Base-by-base conservation (phyloP, 176 grass and related monocot species). In the Oryza meyeriana region DNA sequence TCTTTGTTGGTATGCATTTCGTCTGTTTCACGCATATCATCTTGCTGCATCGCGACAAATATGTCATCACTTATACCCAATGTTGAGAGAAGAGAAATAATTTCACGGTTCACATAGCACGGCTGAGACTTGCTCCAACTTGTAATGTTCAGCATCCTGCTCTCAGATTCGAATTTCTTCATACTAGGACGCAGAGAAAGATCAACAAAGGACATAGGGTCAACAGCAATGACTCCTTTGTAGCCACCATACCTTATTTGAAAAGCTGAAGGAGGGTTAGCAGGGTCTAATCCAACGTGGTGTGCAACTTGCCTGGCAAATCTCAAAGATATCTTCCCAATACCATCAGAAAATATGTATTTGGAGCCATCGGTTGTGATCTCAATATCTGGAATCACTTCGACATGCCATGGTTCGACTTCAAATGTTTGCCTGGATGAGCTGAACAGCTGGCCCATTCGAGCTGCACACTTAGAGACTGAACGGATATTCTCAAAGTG, bases 361-460 rank as follows among this genome's bases (percentile, higher is more conserved):
- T 85, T 91, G 69, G 35, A 86, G 62, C 93, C 90, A 69, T 93
- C 88, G 58, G 84, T 88, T 79, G 81, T 90, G 55, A 91, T 81
- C 88, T 93, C 93, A 66, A 98, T 85, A 93, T 98, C 96, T 78
- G 93, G 85, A 69, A 98, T 91, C 61, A 82, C 85, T 81, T 91
- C 68, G 5, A 91, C 79, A 47, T 98, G 83, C 25, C 70, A 74
- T 35, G 27, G 44, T 50, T 47, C 12, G 29, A 95, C 75, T 65
- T 98, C 73, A 47, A 90, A 40, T 75, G 90, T 91, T 84, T 89
- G 92, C 62, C 81, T 85, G 4, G 96, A 98, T 61, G 93, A 95
- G 80, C 93, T 98, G 80, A 98, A 98, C 30, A 98, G 69, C 67
- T 98, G 96, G 74, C 96, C 96, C 96, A 98, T 95, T 91, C 93